Evolutionary conservation across 345 rosid species (phyloP).

Genomic region (thale cress (Arabidopsis thaliana)): DNA sequence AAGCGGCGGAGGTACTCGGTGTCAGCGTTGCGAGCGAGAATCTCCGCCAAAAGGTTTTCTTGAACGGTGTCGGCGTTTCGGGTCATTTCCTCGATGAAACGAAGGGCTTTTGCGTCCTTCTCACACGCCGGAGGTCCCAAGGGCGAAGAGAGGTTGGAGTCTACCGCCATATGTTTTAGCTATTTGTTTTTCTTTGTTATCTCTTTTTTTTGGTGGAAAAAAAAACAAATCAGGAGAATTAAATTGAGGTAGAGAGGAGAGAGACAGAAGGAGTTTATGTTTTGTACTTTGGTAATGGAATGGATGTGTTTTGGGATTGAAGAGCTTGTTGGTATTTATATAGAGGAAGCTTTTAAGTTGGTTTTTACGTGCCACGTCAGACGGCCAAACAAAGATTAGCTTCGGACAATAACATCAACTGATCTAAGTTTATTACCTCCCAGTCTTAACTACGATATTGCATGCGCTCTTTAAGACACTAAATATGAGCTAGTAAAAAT

Average conservation of each 20-base stretch:
- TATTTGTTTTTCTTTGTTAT: conserved; percentile 3
- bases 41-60: conserved; percentile 64
- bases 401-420: conserved; percentile 26
- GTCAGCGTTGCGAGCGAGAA: conserved; percentile 62
- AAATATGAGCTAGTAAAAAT: not conserved
- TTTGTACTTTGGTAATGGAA: conserved; percentile 25
- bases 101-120: conserved; percentile 77
- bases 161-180: conserved; percentile 63
- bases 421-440: conserved; percentile 16
- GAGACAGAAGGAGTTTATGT: conserved; percentile 4
- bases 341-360: conserved; percentile 42
- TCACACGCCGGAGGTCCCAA: conserved; percentile 80
- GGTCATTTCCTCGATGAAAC: conserved; percentile 80
- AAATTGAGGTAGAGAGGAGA: conserved; percentile 13
- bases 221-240: not conserved
- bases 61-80: conserved; percentile 71
- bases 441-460: conserved; percentile 31
- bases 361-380: conserved; percentile 50
- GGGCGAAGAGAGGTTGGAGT: conserved; percentile 62
- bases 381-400: conserved; percentile 26
- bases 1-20: conserved; percentile 77
- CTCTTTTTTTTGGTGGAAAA: not conserved
- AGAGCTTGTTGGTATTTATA: conserved; percentile 46
- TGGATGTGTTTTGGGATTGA: conserved; percentile 29
- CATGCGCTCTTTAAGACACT: conserved; percentile 30